These are phyloP conservation scores for Eleusine indica DNA, from an alignment of 176 grass and related monocot genomes.

Conservation along the genomic window DNA sequence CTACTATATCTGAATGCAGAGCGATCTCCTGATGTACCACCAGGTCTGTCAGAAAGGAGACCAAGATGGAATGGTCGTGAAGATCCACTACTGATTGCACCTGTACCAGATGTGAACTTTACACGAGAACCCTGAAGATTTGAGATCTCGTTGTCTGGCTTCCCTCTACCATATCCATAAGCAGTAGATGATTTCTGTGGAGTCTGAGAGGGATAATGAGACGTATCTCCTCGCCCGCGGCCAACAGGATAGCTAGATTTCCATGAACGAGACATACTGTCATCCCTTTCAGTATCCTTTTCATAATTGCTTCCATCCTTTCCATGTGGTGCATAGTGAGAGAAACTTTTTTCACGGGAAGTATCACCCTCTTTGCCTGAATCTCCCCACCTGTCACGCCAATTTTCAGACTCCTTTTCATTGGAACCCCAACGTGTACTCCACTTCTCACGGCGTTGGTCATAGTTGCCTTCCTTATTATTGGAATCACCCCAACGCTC, in stretches of 20 bases:
- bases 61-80: slow-evolving; percentile 61
- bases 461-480: slow-evolving; percentile 67
- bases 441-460: slow-evolving; percentile 90
- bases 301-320: slow-evolving; percentile 71
- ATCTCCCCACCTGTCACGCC: slow-evolving; percentile 72
- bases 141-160: slow-evolving; percentile 56
- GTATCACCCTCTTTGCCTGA: slow-evolving; percentile 66
- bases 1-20: slow-evolving; percentile 77
- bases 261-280: slow-evolving; percentile 74
- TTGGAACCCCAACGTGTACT: slow-evolving; percentile 74
- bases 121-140: slow-evolving; percentile 61
- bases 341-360: slow-evolving; percentile 56
- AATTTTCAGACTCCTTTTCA: slow-evolving; percentile 80
- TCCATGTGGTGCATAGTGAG: slow-evolving; percentile 47
- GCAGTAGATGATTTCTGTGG: slow-evolving; percentile 49
- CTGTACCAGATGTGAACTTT: slow-evolving; percentile 62
- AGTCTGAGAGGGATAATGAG: slow-evolving; percentile 51
- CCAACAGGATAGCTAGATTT: slow-evolving; percentile 73
- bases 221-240: slow-evolving; percentile 69
- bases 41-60: slow-evolving; percentile 69
- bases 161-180: slow-evolving; percentile 79
- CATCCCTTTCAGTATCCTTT: slow-evolving; percentile 78
- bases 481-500: slow-evolving; percentile 68
- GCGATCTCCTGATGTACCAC: slow-evolving; percentile 63
- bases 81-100: slow-evolving; percentile 46